These are phyloP conservation scores for Schwanniomyces yamadae DNA, from an alignment of 805 yeast genomes.

Conservation along the genomic window DNA sequence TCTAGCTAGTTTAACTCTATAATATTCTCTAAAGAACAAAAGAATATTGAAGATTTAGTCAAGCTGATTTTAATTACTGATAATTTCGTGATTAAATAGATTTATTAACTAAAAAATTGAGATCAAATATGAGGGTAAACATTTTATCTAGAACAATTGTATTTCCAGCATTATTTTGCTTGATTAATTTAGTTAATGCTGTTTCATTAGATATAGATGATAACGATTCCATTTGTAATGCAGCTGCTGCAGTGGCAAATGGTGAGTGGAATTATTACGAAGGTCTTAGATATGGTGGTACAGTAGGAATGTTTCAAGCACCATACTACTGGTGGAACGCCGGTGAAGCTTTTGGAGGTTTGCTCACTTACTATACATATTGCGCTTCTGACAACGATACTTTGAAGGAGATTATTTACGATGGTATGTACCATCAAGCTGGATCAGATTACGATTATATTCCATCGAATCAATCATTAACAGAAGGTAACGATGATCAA, in stretches of 20 bases:
- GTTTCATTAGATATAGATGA: conserved; percentile 34
- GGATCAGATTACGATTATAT: conserved; percentile 42
- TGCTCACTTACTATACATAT: conserved; percentile 38
- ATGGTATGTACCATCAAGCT: conserved; percentile 44
- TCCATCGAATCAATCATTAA: conserved; percentile 46
- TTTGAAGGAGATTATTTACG: conserved; percentile 26
- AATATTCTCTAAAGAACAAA: no score
- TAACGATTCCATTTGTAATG: conserved; percentile 40
- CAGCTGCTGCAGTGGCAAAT: conserved; percentile 30
- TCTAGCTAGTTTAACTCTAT: no score
- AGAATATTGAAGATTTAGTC: no score
- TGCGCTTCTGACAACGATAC: conserved; percentile 36
- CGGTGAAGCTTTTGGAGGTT: conserved; percentile 51
- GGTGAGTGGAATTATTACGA: conserved; percentile 48
- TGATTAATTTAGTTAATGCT: neutral
- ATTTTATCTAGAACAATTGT: no score
- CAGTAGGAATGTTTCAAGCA: conserved; percentile 43
- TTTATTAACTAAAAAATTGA: no score
- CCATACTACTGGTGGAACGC: conserved; percentile 58
- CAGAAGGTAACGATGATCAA: conserved; percentile 53
- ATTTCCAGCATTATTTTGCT: no score
- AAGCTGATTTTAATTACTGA: no score
- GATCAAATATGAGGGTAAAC: no score
- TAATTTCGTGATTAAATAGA: no score
- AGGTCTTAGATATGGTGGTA: conserved; percentile 43